Conservation (phyloP, 2,329 filamentous ascomycete genomes). For the Ceratocystis destructans region DNA sequence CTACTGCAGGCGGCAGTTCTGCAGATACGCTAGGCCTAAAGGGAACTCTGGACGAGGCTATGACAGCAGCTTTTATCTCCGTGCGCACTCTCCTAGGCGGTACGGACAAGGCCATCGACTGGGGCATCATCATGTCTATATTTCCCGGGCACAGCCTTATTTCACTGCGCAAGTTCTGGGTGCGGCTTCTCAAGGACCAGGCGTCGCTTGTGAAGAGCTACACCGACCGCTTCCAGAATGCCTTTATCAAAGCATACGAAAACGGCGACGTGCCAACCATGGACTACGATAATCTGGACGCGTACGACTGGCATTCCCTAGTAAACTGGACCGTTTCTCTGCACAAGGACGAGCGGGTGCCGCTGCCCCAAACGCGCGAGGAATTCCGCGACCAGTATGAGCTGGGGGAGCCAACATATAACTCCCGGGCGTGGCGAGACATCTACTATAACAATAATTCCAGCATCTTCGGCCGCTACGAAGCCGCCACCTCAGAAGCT, state of each 20-base stretch:
- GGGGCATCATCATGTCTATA: constrained; percentile 42
- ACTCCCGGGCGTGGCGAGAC: constrained; percentile 37
- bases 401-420: constrained; percentile 22
- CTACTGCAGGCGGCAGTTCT: neutral
- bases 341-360: constrained; percentile 19
- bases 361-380: constrained; percentile 10
- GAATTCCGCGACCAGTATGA: constrained; percentile 11
- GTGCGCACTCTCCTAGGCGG: constrained; percentile 47
- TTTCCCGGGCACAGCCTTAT: constrained; percentile 42
- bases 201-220: constrained; percentile 20
- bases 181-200: constrained; percentile 30
- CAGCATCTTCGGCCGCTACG: constrained; percentile 44
- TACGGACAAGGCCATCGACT: constrained; percentile 45
- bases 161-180: constrained; percentile 44
- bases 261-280: constrained; percentile 45
- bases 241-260: constrained; percentile 53
- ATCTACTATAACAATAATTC: constrained; percentile 41
- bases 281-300: constrained; percentile 47
- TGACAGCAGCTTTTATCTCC: constrained; percentile 45
- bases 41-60: constrained; percentile 20
- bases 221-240: constrained; percentile 49
- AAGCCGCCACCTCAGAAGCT: constrained; percentile 38
- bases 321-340: constrained; percentile 53
- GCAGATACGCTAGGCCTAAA: neutral
- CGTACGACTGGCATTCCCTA: constrained; percentile 55